phyloP scores from a whole-genome alignment of 2,329 filamentous ascomycete genomes.

The Monosporascus sp. region DNA sequence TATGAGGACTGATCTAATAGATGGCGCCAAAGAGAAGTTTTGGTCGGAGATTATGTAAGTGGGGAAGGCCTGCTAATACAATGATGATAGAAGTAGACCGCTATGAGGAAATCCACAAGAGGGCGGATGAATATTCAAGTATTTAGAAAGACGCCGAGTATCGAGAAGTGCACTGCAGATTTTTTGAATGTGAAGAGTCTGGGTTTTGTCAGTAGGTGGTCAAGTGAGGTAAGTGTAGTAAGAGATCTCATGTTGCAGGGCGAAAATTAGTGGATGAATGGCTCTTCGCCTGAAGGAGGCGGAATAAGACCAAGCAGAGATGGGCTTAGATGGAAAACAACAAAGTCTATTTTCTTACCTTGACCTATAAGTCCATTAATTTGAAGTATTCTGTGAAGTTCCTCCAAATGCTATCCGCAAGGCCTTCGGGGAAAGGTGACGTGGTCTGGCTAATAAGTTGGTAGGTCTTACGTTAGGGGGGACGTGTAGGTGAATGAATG shows the following conservation, averaged over 20 bases:
- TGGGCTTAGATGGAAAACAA: no score
- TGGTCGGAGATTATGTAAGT: conserved; percentile 30
- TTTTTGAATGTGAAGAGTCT: background rate
- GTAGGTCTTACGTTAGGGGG: no score
- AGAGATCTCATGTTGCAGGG: background rate
- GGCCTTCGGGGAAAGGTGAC: no score
- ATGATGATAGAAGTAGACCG: background rate
- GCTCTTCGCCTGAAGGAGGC: background rate
- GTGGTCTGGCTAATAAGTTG: no score
- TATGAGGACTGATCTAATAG: conserved; percentile 10
- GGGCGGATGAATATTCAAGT: background rate
- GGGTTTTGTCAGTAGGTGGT: background rate
- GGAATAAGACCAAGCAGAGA: background rate
- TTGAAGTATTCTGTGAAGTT: no score
- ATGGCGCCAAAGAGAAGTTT: conserved; percentile 17
- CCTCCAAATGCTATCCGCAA: no score
- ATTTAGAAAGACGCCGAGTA: background rate
- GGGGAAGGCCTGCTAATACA: conserved; percentile 16
- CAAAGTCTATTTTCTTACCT: background rate
- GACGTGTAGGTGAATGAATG: no score
- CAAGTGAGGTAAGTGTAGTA: background rate
- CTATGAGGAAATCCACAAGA: background rate
- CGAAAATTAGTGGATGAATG: background rate
- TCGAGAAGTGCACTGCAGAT: background rate
- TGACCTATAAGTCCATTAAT: background rate